These are phyloP conservation scores for Capillidium heterosporum DNA, from an alignment of 371 early-diverging fungal species.

Conservation along the genomic window DNA sequence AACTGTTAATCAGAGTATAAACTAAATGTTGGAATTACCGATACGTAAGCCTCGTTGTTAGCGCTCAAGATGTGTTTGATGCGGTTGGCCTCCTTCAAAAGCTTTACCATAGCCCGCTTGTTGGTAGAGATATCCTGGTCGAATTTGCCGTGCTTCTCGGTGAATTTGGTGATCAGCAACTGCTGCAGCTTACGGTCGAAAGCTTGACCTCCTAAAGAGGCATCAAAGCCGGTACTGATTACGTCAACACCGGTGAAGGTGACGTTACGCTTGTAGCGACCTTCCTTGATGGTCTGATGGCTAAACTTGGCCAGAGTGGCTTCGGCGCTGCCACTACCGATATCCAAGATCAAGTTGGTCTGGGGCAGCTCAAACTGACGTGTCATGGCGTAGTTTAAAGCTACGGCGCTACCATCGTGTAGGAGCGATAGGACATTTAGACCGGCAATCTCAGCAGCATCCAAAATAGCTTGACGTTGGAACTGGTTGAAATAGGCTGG, in stretches of 20 bases:
- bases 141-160: constrained; percentile 14
- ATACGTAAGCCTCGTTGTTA: constrained; percentile 68
- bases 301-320: constrained; percentile 73
- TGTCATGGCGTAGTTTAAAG: constrained; percentile 76
- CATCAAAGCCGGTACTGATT: constrained; percentile 62
- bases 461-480: constrained; percentile 83
- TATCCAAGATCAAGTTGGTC: constrained; percentile 83
- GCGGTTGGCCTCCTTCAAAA: constrained; percentile 80
- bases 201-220: constrained; percentile 71
- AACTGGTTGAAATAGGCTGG: constrained; percentile 77
- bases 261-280: constrained; percentile 21
- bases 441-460: constrained; percentile 85
- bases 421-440: constrained; percentile 64
- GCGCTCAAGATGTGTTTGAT: constrained; percentile 92
- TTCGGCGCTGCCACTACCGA: constrained; percentile 88
- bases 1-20: background rate
- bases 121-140: constrained; percentile 24
- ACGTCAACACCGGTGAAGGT: constrained; percentile 54
- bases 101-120: constrained; percentile 65
- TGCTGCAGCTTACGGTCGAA: constrained; percentile 67
- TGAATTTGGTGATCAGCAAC: constrained; percentile 51
- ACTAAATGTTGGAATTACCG: constrained; percentile 23
- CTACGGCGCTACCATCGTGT: constrained; percentile 90
- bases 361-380: constrained; percentile 51
- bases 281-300: constrained; percentile 32